Percentiles rank a stretch among this genome's conserved stretches.
Conservation (phyloP, 805 yeast species). For the Debaryomyces castellii region DNA sequence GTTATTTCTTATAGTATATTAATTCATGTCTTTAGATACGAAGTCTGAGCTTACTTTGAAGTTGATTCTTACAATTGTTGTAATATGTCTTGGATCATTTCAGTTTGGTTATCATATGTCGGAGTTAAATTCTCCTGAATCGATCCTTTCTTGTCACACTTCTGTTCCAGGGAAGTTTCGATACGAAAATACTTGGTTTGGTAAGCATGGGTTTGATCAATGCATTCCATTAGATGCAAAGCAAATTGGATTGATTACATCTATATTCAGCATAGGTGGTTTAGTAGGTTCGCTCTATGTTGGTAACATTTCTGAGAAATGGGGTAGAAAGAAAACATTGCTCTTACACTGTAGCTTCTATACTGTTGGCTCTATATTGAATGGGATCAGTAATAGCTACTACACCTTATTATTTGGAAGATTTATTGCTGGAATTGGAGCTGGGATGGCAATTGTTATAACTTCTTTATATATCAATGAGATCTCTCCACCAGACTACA, state of each 20-base stretch:
- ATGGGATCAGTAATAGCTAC: constrained; percentile 50
- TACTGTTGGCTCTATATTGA: constrained; percentile 61
- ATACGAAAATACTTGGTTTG: constrained; percentile 41
- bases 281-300: constrained; percentile 70
- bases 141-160: constrained; percentile 57
- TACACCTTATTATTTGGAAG: constrained; percentile 60
- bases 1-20: not conserved
- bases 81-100: constrained; percentile 73
- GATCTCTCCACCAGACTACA: constrained; percentile 63
- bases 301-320: constrained; percentile 59
- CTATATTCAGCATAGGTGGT: constrained; percentile 84
- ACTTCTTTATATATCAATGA: constrained; percentile 83
- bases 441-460: constrained; percentile 84
- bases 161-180: constrained; percentile 29
- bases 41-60: constrained; percentile 20
- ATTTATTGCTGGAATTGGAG: constrained; percentile 76
- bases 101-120: constrained; percentile 96
- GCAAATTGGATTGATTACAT: constrained; percentile 71
- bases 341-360: constrained; percentile 51
- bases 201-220: constrained; percentile 34
- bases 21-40: not conserved
- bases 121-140: constrained; percentile 88
- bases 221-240: constrained; percentile 60
- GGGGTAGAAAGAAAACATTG: constrained; percentile 62
- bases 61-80: constrained; percentile 46